phyloP scores from a whole-genome alignment of 164 flowering plant species.

The Annona squamosa region DNA sequence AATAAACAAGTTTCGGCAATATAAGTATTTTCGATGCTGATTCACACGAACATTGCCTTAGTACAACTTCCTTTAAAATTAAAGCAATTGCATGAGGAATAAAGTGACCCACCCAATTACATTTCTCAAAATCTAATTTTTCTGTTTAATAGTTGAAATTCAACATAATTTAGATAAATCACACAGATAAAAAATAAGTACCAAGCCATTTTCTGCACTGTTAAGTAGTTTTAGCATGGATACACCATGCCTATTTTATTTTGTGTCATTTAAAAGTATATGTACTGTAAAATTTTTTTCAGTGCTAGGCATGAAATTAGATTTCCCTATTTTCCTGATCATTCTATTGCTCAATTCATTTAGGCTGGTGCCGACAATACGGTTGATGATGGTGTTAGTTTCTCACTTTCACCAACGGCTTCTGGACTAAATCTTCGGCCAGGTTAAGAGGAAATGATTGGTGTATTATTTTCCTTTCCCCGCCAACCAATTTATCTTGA shows the following conservation, averaged over 20 bases:
- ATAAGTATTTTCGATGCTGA: no score
- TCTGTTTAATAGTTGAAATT: no score
- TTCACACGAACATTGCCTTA: no score
- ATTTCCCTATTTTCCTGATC: slow-evolving; percentile 1
- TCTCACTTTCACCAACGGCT: slow-evolving; percentile 29
- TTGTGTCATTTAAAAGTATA: neutral
- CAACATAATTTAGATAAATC: no score
- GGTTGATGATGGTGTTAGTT: slow-evolving; percentile 26
- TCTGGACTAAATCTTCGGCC: slow-evolving; percentile 23
- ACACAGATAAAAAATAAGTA: no score
- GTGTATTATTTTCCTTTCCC: neutral
- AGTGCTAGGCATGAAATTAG: neutral
- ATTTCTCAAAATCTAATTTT: no score
- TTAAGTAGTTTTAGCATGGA: no score
- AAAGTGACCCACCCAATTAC: no score
- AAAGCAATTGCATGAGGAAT: no score
- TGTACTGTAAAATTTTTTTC: neutral
- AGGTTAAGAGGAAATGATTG: slow-evolving; percentile 11
- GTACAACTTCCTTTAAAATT: no score
- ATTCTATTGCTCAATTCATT: neutral
- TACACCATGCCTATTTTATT: neutral
- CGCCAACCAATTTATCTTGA: neutral
- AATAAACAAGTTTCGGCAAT: no score
- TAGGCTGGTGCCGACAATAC: slow-evolving; percentile 27
- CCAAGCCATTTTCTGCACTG: no score